Percentiles rank a stretch among this genome's conserved stretches.
Evolutionary conservation across 768 basidiomycete genomes (phyloP).

Genomic region (Leccinum variicolor): DNA sequence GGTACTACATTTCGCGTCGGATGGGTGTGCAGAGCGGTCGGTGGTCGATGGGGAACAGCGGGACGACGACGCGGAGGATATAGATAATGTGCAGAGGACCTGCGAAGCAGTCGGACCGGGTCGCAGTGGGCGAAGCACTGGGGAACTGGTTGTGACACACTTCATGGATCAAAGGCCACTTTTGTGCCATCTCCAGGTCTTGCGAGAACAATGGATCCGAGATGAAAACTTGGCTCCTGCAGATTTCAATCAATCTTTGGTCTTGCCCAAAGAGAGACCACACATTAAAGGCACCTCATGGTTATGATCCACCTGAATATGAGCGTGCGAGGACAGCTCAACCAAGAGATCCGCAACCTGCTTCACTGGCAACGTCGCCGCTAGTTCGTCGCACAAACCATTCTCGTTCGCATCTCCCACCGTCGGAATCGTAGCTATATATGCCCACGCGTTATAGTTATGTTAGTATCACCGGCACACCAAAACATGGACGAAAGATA

Average conservation of each 20-base stretch:
- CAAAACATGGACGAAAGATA: neutral
- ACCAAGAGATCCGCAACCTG: slow-evolving; percentile 66
- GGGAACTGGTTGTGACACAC: slow-evolving; percentile 27
- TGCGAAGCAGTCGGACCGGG: too few relatives aligned
- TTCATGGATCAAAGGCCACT: slow-evolving; percentile 58
- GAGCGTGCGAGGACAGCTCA: slow-evolving; percentile 70
- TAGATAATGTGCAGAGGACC: too few relatives aligned
- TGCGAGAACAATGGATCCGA: slow-evolving; percentile 55
- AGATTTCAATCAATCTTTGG: too few relatives aligned
- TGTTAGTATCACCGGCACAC: neutral
- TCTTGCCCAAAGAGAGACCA: neutral
- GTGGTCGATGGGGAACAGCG: slow-evolving; percentile 1
- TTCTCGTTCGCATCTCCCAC: slow-evolving; percentile 70
- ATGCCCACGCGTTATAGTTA: too few relatives aligned
- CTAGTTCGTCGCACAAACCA: slow-evolving; percentile 58
- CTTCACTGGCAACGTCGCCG: slow-evolving; percentile 45
- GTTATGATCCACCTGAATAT: slow-evolving; percentile 66
- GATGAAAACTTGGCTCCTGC: slow-evolving; percentile 44
- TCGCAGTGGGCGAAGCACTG: too few relatives aligned
- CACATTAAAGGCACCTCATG: slow-evolving; percentile 48
- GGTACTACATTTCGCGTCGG: slow-evolving; percentile 72
- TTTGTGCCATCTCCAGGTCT: slow-evolving; percentile 66
- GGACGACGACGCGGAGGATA: neutral
- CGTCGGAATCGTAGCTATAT: slow-evolving; percentile 67
- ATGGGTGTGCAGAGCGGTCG: slow-evolving; percentile 26